Evolutionary conservation across 176 grass and related monocot species (phyloP).

Genomic region (Paspalum notatum): DNA sequence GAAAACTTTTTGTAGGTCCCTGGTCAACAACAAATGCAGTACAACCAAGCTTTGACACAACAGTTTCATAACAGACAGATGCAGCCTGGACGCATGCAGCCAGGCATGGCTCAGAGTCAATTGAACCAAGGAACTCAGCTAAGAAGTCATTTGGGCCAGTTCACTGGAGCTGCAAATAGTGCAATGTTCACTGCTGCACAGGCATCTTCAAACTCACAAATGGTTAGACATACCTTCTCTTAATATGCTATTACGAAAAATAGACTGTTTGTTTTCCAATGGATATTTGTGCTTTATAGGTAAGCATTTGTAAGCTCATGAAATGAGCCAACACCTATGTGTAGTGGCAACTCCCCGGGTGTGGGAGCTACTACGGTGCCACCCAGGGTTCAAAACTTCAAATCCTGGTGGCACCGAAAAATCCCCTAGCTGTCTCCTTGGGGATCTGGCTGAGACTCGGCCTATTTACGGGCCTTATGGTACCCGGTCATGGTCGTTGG

Average conservation of each 20-base stretch:
- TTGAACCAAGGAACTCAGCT: conserved; percentile 87
- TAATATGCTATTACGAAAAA: conserved; percentile 11
- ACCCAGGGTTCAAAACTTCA: too few relatives aligned
- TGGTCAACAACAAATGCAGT: conserved; percentile 86
- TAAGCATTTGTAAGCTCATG: neutral
- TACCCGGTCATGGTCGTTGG: too few relatives aligned
- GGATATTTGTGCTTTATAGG: conserved; percentile 1
- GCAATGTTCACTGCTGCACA: conserved; percentile 84
- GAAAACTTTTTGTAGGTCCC: conserved; percentile 47
- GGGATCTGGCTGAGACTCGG: too few relatives aligned
- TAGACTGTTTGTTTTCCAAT: neutral
- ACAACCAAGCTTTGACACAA: conserved; percentile 79
- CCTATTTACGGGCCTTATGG: too few relatives aligned
- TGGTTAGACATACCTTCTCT: conserved; percentile 53
- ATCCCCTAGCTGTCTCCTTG: too few relatives aligned
- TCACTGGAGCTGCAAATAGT: conserved; percentile 75
- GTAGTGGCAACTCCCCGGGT: too few relatives aligned
- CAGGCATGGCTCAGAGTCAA: conserved; percentile 80
- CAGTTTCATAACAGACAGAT: conserved; percentile 87
- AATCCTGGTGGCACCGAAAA: too few relatives aligned
- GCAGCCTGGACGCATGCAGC: conserved; percentile 73
- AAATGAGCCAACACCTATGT: too few relatives aligned
- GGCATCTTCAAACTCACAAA: conserved; percentile 90
- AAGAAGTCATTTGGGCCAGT: conserved; percentile 82
- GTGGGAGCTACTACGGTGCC: too few relatives aligned